Conservation (phyloP, 768 basidiomycete species). For the Rhodosporidiobolus sp. region DNA sequence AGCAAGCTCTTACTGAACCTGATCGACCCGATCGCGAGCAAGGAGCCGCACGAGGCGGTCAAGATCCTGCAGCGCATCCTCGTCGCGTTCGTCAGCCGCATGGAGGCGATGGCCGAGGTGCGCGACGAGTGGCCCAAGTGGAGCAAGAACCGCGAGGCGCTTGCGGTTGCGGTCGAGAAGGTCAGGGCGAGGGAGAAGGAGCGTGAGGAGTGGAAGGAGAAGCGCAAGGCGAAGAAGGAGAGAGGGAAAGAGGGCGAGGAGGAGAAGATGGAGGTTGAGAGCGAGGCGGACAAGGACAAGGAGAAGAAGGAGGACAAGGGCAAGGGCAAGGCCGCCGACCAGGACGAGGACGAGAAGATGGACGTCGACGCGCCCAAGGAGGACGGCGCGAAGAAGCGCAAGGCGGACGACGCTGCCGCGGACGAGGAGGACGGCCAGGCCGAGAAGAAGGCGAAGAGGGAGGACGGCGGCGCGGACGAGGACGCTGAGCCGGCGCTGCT, state of each 20-base stretch:
- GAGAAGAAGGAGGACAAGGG: neutral
- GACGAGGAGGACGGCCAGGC: constrained; percentile 1
- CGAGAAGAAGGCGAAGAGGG: constrained; percentile 6
- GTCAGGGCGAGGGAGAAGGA: constrained; percentile 41
- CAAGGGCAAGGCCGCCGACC: neutral
- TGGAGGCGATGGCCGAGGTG: constrained; percentile 72
- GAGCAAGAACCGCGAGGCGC: constrained; percentile 35
- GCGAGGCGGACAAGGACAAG: neutral
- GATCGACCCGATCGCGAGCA: constrained; percentile 67
- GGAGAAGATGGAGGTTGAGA: neutral
- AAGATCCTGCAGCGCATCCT: constrained; percentile 71
- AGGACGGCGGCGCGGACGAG: constrained; percentile 24
- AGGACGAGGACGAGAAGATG: constrained; percentile 3
- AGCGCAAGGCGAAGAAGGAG: constrained; percentile 42
- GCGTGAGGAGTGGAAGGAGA: constrained; percentile 10
- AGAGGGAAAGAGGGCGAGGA: constrained; percentile 28
- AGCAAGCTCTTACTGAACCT: constrained; percentile 89
- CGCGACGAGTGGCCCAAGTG: constrained; percentile 45
- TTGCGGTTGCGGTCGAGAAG: constrained; percentile 10
- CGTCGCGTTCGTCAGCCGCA: constrained; percentile 75
- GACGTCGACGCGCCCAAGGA: neutral
- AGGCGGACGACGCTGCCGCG: neutral
- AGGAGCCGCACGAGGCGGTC: constrained; percentile 67
- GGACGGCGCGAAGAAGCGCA: neutral
- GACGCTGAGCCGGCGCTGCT: constrained; percentile 27